Conservation (phyloP, 306 rosid genomes). For the Leucaena leucocephala region DNA sequence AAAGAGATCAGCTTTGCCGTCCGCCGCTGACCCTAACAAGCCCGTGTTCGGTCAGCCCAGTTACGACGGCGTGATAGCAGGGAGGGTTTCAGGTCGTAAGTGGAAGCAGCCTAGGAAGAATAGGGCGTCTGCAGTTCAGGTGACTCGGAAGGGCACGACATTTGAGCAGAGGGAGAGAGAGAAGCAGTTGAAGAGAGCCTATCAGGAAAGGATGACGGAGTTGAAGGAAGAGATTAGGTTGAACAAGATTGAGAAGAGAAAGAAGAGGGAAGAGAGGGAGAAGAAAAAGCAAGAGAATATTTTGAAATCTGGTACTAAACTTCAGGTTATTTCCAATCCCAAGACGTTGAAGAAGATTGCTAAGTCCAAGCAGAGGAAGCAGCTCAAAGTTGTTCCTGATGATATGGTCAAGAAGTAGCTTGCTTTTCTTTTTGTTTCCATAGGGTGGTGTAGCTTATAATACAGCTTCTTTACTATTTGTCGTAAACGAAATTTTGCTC, state of each 20-base stretch:
- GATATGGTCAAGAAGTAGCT: conserved; percentile 48
- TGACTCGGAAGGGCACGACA: conserved; percentile 61
- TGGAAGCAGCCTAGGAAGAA: conserved; percentile 81
- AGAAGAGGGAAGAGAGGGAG: conserved; percentile 83
- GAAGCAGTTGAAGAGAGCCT: conserved; percentile 80
- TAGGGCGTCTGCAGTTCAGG: conserved; percentile 65
- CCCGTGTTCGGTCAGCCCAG: conserved; percentile 69
- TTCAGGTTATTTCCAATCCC: conserved; percentile 81
- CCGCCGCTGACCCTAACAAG: conserved; percentile 70
- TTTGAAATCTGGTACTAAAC: conserved; percentile 72
- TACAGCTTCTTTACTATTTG: background rate
- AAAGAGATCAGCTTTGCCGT: conserved; percentile 72
- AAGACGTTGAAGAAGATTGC: conserved; percentile 83
- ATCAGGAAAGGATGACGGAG: conserved; percentile 69
- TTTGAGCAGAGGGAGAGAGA: conserved; percentile 72
- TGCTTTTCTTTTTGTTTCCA: background rate
- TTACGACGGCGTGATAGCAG: conserved; percentile 90
- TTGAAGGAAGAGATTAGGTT: conserved; percentile 73
- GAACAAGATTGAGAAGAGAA: conserved; percentile 84
- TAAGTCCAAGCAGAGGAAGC: conserved; percentile 74
- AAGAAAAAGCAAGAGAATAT: conserved; percentile 92
- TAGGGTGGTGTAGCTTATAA: background rate
- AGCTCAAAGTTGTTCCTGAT: conserved; percentile 76
- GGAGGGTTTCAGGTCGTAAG: conserved; percentile 75
- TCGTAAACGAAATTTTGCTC: background rate